Evolutionary conservation across 441 rosid genomes (phyloP), one percentile per base, ranked within the genome.

Genomic region (Populus trichocarpa): DNA sequence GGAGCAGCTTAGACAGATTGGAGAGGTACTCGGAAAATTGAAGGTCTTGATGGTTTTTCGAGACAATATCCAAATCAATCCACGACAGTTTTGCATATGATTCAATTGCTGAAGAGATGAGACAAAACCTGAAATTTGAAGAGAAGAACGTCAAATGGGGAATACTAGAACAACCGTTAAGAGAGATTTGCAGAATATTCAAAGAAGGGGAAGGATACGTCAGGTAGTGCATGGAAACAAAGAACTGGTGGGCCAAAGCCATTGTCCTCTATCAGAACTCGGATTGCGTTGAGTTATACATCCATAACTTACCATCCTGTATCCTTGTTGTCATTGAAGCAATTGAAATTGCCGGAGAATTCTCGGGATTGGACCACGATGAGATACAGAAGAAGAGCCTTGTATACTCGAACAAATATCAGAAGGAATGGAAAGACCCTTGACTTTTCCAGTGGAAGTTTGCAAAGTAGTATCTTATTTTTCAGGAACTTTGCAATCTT

Each of bases 1-100:
- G 98, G 98, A 96, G 81, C 96, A 91, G 75, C 92, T 94, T 83
- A 87, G 98, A 76, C 94, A 89, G 81, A 86, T 96, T 6, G 98
- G 99, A 16, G 98, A 94, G 89, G 95, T 89, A 72, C 73, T 93
- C 8, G 98, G 99, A 67, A 91, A 97, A 81, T 71, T 94, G 77
- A 94, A 88, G 79, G 92, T 97, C 33, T 57, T 90, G 7, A 93
- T 93, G 97, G 92, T 92, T 36, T 88, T 96, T 84, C 92, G 88
- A 30, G 91, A 87, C 8, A 83, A 79, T 77, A 86, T 89, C 66
- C 88, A 85, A 16, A 89, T 97, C 88, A 97, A 97, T 85, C 88
- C 83, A 68, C 85, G 97, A 59, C 97, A 77, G 57, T 57, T 79
- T 74, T 11, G 94, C 87, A 1, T 97, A 90, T 74, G 85, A 88